phyloP scores from a whole-genome alignment of 1,139 yeast species.

The Geotrichum restrictum region DNA sequence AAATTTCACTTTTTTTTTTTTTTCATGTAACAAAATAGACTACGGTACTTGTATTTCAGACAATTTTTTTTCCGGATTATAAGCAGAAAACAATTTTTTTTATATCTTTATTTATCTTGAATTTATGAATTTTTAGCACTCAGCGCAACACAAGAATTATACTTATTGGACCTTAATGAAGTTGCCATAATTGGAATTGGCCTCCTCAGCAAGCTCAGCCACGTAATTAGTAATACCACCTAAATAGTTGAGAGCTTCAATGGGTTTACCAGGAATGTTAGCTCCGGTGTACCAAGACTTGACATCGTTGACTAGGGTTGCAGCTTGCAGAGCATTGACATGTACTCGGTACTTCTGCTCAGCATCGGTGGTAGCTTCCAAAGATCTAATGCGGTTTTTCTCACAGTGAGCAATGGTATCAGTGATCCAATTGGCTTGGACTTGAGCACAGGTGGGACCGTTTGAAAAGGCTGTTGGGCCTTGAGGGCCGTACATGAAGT shows the following conservation, averaged over 20 bases:
- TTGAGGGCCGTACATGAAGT: constrained; percentile 36
- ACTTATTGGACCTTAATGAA: constrained; percentile 13
- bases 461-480: constrained; percentile 37
- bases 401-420: constrained; percentile 18
- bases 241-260: constrained; percentile 21
- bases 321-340: constrained; percentile 16
- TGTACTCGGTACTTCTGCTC: constrained; percentile 16
- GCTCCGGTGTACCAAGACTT: constrained; percentile 23
- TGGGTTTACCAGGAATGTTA: constrained; percentile 22
- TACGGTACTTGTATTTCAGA: no score
- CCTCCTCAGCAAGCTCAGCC: constrained; percentile 15
- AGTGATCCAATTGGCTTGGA: constrained; percentile 22
- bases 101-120: no score
- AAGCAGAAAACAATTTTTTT: no score
- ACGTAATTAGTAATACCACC: constrained; percentile 21
- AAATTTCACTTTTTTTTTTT: no score
- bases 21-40: no score
- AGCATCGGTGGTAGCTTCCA: constrained; percentile 17
- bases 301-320: constrained; percentile 16
- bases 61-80: no score
- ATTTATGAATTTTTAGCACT: no score
- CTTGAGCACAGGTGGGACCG: constrained; percentile 27
- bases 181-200: constrained; percentile 8
- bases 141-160: no score
- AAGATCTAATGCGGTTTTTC: constrained; percentile 12